Evolutionary conservation across 208 protist genomes (phyloP), one percentile per base, ranked within the genome.

Genomic region (Crithidia bombi): DNA sequence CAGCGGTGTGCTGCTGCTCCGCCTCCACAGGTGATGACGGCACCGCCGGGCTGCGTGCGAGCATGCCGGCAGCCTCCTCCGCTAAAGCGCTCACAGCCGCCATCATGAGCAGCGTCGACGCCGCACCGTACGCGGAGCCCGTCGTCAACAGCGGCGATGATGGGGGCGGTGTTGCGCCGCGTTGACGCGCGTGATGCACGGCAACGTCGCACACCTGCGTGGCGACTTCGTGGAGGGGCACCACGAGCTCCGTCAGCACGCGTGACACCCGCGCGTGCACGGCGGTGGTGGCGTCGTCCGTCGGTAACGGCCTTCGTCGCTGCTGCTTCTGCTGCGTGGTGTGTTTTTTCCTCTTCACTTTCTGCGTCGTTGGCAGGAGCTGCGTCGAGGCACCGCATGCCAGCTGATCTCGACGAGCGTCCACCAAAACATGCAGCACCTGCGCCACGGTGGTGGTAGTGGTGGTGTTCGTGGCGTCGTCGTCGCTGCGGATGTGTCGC

Each of bases 11-110:
- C n/a, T n/a, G n/a, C n/a, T n/a, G n/a, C n/a, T n/a, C n/a, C 23
- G 3, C 6, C n/a, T 25, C 5, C 4, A 14, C 2, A 17, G 36
- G 23, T 23, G 35, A 23, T 4, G 38, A 5, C 9, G 38, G 2
- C 11, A 33, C 12, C 5, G 54, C 5, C 21, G 44, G 43, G 2
- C 9, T 9, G 19, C 28, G 63, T 43, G 49, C 25, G 9, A 68
- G 63, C 19, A 49, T 19, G 3, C 35, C 54, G 7, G 69, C 51
- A 19, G 69, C 43, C 41, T 75, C 69, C 15, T 57, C 62, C 5
- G 69, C 69, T 5, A 75, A 26, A 2, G 69, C 69, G 32, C 58
- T 62, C 33, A 75, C n/a, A 19, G 62, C 69, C 7, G 62, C 41
- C 17, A 50, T 28, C 61, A 75, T 44, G 14, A 75, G 23, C n/a